A percentile compares a stretch with the other conserved stretches of the same genome.
phyloP scores from a whole-genome alignment of 164 flowering plant species.

The Aristolochia fimbriata region DNA sequence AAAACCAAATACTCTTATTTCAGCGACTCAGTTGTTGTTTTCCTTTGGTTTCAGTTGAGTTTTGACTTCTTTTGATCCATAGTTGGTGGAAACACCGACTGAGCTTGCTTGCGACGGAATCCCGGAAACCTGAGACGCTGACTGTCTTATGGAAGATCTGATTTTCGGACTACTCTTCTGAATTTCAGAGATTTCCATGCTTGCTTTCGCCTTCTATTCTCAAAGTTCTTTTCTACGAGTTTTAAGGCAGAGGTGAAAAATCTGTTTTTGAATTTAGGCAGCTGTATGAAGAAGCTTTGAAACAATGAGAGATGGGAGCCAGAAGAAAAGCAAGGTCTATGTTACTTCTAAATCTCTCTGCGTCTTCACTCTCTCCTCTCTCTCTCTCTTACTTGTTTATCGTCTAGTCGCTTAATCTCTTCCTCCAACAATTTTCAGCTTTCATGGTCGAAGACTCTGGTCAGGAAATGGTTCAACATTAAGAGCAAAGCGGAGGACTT shows the following conservation, averaged over 20 bases:
- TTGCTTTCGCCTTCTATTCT: not conserved
- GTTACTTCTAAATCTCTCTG: not conserved
- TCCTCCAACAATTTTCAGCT: slow-evolving; percentile 24
- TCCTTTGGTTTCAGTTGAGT: not conserved
- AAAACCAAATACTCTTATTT: not conserved
- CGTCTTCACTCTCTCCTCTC: no score
- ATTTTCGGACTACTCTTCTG: not conserved
- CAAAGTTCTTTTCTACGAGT: not conserved
- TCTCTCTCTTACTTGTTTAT: slow-evolving; percentile 1
- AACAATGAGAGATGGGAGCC: slow-evolving; percentile 83
- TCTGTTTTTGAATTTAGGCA: not conserved
- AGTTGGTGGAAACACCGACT: no score
- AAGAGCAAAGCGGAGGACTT: slow-evolving; percentile 68
- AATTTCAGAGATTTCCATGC: no score
- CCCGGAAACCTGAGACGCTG: slow-evolving; percentile 1
- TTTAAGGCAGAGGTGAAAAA: not conserved
- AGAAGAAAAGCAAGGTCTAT: slow-evolving; percentile 87
- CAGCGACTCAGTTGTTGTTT: not conserved
- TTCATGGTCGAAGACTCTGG: slow-evolving; percentile 81
- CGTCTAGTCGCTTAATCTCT: not conserved
- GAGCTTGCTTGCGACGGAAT: no score
- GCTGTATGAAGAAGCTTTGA: slow-evolving; percentile 56
- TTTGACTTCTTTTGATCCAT: no score
- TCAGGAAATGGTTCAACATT: slow-evolving; percentile 81
- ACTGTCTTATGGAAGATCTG: not conserved